phyloP scores from a whole-genome alignment of 768 basidiomycete genomes.

The Termitomyces titanicus region DNA sequence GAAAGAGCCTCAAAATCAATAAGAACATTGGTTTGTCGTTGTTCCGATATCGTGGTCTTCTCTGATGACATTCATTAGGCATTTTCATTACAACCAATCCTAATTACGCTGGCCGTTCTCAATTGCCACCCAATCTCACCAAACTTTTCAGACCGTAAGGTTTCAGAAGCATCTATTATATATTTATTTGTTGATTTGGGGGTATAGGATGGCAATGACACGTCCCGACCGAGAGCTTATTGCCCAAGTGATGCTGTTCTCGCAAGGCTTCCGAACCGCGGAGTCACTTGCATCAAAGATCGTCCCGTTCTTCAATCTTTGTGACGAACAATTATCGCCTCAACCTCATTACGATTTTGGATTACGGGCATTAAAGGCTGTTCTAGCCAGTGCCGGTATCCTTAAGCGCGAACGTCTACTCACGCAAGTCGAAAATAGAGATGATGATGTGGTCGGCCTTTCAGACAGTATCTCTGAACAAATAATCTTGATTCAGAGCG shows the following conservation, averaged over 20 bases:
- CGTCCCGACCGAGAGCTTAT: conserved; percentile 97
- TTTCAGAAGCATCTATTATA: background rate
- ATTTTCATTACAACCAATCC: conserved; percentile 99
- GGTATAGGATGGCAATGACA: conserved; percentile 93
- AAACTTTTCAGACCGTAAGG: conserved; percentile 91
- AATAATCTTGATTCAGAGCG: conserved; percentile 96
- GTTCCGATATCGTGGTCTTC: background rate
- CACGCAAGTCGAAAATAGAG: conserved; percentile 36
- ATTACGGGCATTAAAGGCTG: conserved; percentile 94
- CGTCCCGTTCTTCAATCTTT: conserved; percentile 99
- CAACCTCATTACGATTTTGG: conserved; percentile 99
- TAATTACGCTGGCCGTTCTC: conserved; percentile 96
- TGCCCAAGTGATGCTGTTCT: conserved; percentile 99
- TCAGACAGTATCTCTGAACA: conserved; percentile 84
- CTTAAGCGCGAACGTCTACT: conserved; percentile 89
- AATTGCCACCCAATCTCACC: conserved; percentile 81
- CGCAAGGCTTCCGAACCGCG: conserved; percentile 97
- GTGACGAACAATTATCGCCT: conserved; percentile 92
- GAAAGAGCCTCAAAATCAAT: conserved; percentile 90
- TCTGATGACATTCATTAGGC: conserved; percentile 37
- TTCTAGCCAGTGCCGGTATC: conserved; percentile 95
- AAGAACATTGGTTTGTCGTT: conserved; percentile 74
- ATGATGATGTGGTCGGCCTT: conserved; percentile 44
- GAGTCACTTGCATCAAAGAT: conserved; percentile 98
- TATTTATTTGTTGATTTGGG: conserved; percentile 11